Evolutionary conservation across 768 basidiomycete species (phyloP), one percentile per base, ranked within the genome.

Genomic region (Kockovaella imperatae): DNA sequence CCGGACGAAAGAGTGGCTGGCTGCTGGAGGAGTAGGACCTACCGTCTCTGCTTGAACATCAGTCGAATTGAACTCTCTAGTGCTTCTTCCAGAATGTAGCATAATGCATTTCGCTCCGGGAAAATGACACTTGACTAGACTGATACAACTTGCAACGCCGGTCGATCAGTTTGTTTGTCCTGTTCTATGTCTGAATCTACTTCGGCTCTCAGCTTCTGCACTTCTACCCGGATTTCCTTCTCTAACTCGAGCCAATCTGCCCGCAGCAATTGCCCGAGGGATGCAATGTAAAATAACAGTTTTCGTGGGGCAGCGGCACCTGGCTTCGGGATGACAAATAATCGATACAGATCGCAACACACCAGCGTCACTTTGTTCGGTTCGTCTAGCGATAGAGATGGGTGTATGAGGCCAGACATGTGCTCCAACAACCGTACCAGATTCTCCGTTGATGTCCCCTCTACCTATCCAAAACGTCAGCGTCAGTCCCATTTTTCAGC

Each of bases 1-100:
- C 17, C 76, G 83, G 52, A 84, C 87, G 60, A 97, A 96, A 74
- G 78, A 77, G 50, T 97, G 87, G 85, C 87, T 99, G 71, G 79
- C 81, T 40, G 79, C 78, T 50, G 85, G 85, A 7, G 89, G 88
- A n/a, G n/a, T n/a, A n/a, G n/a, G n/a, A n/a, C n/a, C n/a, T n/a
- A n/a, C n/a, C n/a, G n/a, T n/a, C n/a, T n/a, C n/a, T n/a, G n/a
- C n/a, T n/a, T n/a, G n/a, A n/a, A n/a, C n/a, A n/a, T n/a, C n/a
- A n/a, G n/a, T n/a, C n/a, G n/a, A n/a, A n/a, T n/a, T n/a, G n/a
- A n/a, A n/a, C n/a, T n/a, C n/a, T n/a, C n/a, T n/a, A n/a, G n/a
- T n/a, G n/a, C n/a, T n/a, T n/a, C n/a, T n/a, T n/a, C n/a, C n/a
- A n/a, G n/a, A n/a, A n/a, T n/a, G n/a, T n/a, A n/a, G n/a, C n/a